Conservation (phyloP, 305 asterid genomes). For the Fraxinus velutina region DNA sequence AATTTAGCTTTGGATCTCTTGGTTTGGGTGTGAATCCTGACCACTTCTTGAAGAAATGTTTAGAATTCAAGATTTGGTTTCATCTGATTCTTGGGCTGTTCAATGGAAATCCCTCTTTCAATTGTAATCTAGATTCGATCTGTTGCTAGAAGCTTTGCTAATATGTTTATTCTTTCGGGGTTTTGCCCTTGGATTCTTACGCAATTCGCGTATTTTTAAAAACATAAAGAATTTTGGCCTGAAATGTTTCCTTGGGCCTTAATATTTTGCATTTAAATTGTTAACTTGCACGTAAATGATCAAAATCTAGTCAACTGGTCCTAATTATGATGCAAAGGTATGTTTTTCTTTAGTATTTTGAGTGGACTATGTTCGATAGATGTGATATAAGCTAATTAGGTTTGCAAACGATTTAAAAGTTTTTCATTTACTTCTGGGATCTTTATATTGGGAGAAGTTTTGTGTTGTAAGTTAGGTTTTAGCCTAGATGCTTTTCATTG, state of each 20-base stretch:
- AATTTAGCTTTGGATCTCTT: conserved; percentile 33
- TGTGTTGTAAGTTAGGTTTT: background rate
- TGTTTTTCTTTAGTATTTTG: background rate
- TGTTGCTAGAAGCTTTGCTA: background rate
- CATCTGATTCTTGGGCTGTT: background rate
- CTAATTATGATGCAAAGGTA: background rate
- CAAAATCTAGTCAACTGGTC: background rate
- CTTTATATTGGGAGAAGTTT: background rate
- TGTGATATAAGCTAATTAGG: background rate
- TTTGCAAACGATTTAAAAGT: background rate
- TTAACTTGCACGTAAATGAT: background rate
- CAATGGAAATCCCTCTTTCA: background rate
- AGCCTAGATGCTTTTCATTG: background rate
- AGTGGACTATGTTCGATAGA: background rate
- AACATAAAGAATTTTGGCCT: background rate
- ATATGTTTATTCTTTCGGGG: conserved; percentile 7
- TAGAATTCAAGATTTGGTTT: background rate
- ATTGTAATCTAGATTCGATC: background rate
- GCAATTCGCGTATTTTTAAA: background rate
- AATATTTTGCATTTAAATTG: background rate
- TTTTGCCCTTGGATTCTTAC: conserved; percentile 9
- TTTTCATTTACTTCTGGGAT: background rate
- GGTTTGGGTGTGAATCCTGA: background rate
- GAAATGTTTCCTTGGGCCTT: background rate
- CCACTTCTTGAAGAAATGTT: background rate